Evolutionary conservation across 2,329 filamentous ascomycete species (phyloP).

Genomic region (Colletotrichum eleusines): DNA sequence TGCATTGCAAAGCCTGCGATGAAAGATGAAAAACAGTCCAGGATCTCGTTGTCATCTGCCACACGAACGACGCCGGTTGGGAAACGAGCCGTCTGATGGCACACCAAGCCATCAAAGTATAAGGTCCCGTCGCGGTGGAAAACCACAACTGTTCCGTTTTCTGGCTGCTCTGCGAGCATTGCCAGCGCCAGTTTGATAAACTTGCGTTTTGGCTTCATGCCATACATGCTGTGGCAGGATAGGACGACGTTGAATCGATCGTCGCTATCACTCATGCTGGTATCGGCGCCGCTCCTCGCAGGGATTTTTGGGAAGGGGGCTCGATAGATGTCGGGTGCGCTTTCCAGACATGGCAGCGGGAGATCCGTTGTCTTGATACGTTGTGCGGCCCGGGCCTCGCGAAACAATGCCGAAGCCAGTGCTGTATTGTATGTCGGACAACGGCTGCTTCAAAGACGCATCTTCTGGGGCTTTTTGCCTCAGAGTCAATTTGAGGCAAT

Average conservation of each 20-base stretch:
- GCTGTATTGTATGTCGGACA: slow-evolving; percentile 63
- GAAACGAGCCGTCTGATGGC: slow-evolving; percentile 60
- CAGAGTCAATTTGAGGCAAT: slow-evolving; percentile 57
- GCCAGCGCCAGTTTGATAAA: slow-evolving; percentile 61
- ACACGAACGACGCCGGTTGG: slow-evolving; percentile 59
- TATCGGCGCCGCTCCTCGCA: slow-evolving; percentile 33
- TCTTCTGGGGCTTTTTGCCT: slow-evolving; percentile 47
- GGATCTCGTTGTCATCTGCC: slow-evolving; percentile 55
- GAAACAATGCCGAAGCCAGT: slow-evolving; percentile 60
- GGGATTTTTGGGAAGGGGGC: slow-evolving; percentile 47
- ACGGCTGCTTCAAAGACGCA: slow-evolving; percentile 46
- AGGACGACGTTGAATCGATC: slow-evolving; percentile 66
- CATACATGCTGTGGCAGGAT: slow-evolving; percentile 75
- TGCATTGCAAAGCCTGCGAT: slow-evolving; percentile 59
- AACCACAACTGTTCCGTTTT: slow-evolving; percentile 61
- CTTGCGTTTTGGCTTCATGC: slow-evolving; percentile 62
- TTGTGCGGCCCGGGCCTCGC: slow-evolving; percentile 50
- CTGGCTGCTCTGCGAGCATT: slow-evolving; percentile 57
- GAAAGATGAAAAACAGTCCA: slow-evolving; percentile 67
- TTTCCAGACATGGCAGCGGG: slow-evolving; percentile 57
- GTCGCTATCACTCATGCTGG: slow-evolving; percentile 42
- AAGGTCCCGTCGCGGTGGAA: slow-evolving; percentile 65
- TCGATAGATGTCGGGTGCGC: slow-evolving; percentile 53
- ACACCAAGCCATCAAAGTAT: slow-evolving; percentile 61
- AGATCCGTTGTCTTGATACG: slow-evolving; percentile 55